phyloP scores from a whole-genome alignment of 1,139 yeast genomes.

The Hemisphaericaspora xylanilytica region DNA sequence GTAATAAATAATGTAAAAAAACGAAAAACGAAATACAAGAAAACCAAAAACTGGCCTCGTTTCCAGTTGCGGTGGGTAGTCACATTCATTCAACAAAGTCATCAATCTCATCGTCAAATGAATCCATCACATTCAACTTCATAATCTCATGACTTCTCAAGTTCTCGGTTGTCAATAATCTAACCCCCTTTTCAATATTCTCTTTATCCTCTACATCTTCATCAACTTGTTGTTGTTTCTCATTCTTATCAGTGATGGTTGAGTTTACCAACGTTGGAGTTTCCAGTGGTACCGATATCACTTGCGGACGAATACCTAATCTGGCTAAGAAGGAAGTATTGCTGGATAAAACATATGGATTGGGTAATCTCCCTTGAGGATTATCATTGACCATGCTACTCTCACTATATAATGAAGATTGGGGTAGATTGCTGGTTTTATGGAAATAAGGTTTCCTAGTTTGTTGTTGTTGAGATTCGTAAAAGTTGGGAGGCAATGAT shows the following conservation, averaged over 20 bases:
- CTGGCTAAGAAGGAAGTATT: conserved; percentile 38
- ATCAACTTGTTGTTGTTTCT: conserved; percentile 4
- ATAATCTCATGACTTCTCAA: conserved; percentile 2
- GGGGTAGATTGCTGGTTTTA: conserved; percentile 31
- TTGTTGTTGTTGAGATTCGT: background rate
- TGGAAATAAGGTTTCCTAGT: conserved; percentile 16
- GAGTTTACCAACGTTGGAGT: background rate
- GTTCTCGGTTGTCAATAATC: conserved; percentile 11
- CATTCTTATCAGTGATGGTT: background rate
- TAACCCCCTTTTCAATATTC: background rate
- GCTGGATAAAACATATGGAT: conserved; percentile 20
- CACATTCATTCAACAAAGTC: conserved; percentile 2
- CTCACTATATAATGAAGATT: conserved; percentile 34
- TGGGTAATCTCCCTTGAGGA: conserved; percentile 25
- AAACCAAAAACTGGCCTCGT: no score
- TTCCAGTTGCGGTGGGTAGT: no score
- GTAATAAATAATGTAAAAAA: no score
- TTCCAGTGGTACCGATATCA: conserved; percentile 24
- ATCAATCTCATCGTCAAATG: conserved; percentile 1
- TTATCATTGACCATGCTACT: conserved; percentile 28
- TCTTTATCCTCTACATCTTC: background rate
- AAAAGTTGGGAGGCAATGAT: background rate
- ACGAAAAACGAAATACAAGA: no score
- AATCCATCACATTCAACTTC: conserved; percentile 1
- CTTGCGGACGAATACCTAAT: conserved; percentile 46